Evolutionary conservation across 768 basidiomycete genomes (phyloP), one percentile per base, ranked within the genome.

Genomic region (Strobilomyces confusus): DNA sequence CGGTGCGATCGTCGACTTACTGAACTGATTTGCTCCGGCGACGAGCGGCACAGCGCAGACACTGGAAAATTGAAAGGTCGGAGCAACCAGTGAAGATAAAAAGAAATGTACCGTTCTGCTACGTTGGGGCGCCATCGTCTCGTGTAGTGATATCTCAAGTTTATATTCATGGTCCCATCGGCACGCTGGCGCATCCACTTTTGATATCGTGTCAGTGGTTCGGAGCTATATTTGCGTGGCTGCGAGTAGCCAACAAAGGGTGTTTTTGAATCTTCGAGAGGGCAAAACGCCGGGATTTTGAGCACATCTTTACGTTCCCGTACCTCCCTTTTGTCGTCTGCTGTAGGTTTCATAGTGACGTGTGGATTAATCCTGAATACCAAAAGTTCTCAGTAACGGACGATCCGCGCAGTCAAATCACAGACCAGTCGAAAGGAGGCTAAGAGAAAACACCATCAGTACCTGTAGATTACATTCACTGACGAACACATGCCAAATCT

Each of bases 371-470:
- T 65, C 85, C 85, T 87, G 48, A 29, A 17, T 32, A 25, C 22
- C 22, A 42, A 47, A n/a, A 30, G 15, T 42, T 50, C 42, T 56
- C 30, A 51, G 44, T 49, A 26, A 52, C 9, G 11, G 13, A 45
- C 20, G 9, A 52, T 40, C 37, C 40, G 17, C 26, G 23, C 14
- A 13, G 34, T 12, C 26, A 54, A 41, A 48, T 20, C 22, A 56
- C 50, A 49, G 52, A 82, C 89, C 89, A 91, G 51, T 91, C 86
- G 69, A 87, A 91, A 2, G 69, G 72, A 29, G 83, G 83, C 83
- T 88, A 49, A 37, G 32, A 26, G 41, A 44, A 26, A 46, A 56
- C 23, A 48, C 2, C 34, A 25, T 43, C 30, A 47, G 32, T 19
- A 50, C 36, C 33, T 42, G 43, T 42, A 36, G 38, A 52, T 54